Percentiles rank a stretch among this genome's conserved stretches.
These are phyloP conservation scores for Didymella pomorum DNA, from an alignment of 2,329 filamentous ascomycete genomes.

Conservation along the genomic window DNA sequence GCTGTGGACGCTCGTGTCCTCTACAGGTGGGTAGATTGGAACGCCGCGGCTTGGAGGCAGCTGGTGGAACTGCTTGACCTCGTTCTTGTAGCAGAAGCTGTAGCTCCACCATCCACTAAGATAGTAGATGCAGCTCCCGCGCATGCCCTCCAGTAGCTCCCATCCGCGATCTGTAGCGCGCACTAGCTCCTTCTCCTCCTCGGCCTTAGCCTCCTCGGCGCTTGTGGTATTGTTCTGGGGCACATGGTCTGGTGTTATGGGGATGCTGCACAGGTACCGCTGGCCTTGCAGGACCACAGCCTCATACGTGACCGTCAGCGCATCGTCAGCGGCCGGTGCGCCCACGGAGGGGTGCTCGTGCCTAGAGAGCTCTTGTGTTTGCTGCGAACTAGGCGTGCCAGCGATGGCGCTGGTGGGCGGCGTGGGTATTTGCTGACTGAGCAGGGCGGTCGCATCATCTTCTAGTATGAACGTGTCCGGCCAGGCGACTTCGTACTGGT, in stretches of 20 bases:
- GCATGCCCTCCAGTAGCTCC: conserved; percentile 79
- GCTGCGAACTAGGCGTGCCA: conserved; percentile 40
- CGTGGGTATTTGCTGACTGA: conserved; percentile 50
- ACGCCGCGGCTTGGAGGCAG: conserved; percentile 74
- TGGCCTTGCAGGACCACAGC: conserved; percentile 74
- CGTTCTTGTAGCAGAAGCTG: conserved; percentile 87
- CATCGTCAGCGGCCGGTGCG: conserved; percentile 26
- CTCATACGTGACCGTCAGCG: conserved; percentile 66
- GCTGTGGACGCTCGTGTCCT: conserved; percentile 77
- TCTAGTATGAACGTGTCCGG: conserved; percentile 76
- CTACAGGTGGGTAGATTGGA: conserved; percentile 72
- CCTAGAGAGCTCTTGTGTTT: conserved; percentile 49
- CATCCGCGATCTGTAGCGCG: conserved; percentile 80
- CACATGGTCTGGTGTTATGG: conserved; percentile 67
- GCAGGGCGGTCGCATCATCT: conserved; percentile 69
- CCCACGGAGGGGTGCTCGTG: conserved; percentile 32
- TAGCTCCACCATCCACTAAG: conserved; percentile 95
- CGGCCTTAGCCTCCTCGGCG: conserved; percentile 71
- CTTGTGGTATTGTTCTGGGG: conserved; percentile 68
- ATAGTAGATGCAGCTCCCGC: conserved; percentile 83
- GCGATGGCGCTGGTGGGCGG: conserved; percentile 38
- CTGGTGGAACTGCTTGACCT: conserved; percentile 91
- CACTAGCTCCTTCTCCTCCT: conserved; percentile 80
- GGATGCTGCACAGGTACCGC: conserved; percentile 85
- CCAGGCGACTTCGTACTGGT: conserved; percentile 81